Evolutionary conservation across 225 moss, liverwort and hornwort species (phyloP).

Genomic region (Polytrichum commune): DNA sequence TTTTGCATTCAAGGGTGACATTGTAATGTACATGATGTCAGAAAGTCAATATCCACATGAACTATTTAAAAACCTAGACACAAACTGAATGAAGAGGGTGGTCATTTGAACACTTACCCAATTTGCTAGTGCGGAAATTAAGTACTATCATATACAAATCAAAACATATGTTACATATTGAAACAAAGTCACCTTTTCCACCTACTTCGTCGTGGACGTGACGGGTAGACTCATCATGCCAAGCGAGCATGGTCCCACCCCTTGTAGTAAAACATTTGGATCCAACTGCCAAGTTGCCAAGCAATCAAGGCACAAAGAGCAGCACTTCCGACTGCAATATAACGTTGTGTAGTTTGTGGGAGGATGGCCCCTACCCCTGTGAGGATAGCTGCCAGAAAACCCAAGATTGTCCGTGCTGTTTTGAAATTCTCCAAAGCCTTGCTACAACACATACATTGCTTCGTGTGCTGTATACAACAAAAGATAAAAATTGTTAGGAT

Average conservation of each 20-base stretch:
- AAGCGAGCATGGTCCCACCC: conserved; percentile 73
- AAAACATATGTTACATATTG: too few relatives aligned
- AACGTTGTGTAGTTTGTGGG: conserved; percentile 24
- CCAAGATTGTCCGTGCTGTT: conserved; percentile 40
- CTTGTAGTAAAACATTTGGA: conserved; percentile 74
- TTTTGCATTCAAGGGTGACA: too few relatives aligned
- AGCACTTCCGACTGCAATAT: conserved; percentile 46
- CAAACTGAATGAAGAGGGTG: too few relatives aligned
- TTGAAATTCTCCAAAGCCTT: conserved; percentile 59
- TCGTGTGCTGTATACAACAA: conserved; percentile 56
- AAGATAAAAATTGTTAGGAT: too few relatives aligned
- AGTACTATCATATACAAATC: too few relatives aligned
- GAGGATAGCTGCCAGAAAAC: conserved; percentile 32
- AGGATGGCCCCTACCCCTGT: conserved; percentile 43
- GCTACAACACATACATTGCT: conserved; percentile 66
- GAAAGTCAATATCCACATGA: too few relatives aligned
- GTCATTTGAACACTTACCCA: too few relatives aligned
- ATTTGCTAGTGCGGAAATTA: too few relatives aligned
- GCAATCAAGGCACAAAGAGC: conserved; percentile 50
- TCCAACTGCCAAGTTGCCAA: conserved; percentile 62
- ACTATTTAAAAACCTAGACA: too few relatives aligned
- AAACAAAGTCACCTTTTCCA: too few relatives aligned
- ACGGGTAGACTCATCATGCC: conserved; percentile 13
- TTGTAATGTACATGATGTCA: too few relatives aligned
- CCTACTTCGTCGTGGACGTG: too few relatives aligned